Conservation (phyloP, 345 rosid genomes). For the Lumnitzera racemosa region DNA sequence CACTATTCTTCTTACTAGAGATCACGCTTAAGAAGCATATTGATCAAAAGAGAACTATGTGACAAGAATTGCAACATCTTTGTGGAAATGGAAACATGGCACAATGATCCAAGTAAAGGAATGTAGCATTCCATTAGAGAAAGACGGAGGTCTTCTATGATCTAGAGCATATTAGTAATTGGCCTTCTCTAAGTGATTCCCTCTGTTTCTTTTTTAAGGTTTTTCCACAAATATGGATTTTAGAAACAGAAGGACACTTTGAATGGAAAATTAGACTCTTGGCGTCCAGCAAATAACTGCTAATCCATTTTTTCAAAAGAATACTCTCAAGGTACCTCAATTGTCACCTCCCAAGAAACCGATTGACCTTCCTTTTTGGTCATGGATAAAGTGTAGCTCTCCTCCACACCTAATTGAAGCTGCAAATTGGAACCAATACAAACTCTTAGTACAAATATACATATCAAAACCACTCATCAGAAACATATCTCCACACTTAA, state of each 20-base stretch:
- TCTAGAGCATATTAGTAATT: neutral
- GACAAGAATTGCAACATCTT: too few relatives aligned
- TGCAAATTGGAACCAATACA: constrained; percentile 12
- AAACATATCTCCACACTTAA: too few relatives aligned
- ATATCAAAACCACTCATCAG: neutral
- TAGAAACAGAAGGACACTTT: neutral
- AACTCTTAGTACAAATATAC: neutral
- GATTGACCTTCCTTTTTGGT: constrained; percentile 40
- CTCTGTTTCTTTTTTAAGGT: neutral
- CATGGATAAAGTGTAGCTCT: constrained; percentile 45
- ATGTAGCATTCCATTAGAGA: too few relatives aligned
- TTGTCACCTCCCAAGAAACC: constrained; percentile 47
- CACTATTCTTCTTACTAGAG: too few relatives aligned
- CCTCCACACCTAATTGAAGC: constrained; percentile 61
- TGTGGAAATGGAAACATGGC: too few relatives aligned
- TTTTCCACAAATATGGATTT: neutral
- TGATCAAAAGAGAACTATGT: too few relatives aligned
- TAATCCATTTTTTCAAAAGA: neutral
- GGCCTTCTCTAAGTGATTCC: neutral
- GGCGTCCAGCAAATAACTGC: neutral
- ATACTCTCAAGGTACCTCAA: constrained; percentile 47
- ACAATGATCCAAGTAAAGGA: too few relatives aligned
- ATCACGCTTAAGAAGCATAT: too few relatives aligned
- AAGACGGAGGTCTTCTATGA: neutral
- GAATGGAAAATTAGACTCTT: neutral